phyloP scores from a whole-genome alignment of 305 asterid genomes.

The Fraxinus floribunda region DNA sequence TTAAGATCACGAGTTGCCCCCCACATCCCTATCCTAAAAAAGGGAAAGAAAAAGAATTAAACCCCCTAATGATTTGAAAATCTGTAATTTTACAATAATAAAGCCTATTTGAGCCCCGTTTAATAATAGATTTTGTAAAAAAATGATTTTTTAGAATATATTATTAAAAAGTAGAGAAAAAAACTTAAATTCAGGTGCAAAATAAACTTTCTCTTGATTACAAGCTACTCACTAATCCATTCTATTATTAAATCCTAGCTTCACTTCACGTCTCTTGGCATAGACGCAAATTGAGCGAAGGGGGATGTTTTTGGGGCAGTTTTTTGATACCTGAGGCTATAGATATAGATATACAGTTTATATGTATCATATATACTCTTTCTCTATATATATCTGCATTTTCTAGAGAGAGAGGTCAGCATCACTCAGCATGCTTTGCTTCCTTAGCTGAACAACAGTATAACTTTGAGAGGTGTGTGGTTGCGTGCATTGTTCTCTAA shows the following conservation, averaged over 20 bases:
- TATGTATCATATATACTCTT: neutral
- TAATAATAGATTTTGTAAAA: too few relatives aligned
- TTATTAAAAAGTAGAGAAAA: neutral
- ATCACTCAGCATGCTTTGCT: conserved; percentile 1
- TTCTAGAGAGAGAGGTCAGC: neutral
- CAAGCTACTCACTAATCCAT: neutral
- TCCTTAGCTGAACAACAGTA: neutral
- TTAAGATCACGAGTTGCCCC: conserved; percentile 63
- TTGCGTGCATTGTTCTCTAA: neutral
- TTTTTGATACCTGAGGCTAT: neutral
- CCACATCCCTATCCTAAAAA: conserved; percentile 8
- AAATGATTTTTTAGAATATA: too few relatives aligned
- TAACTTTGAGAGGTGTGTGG: neutral
- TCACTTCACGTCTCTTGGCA: neutral
- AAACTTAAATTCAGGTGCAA: too few relatives aligned
- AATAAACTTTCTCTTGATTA: neutral
- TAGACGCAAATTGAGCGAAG: neutral
- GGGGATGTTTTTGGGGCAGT: neutral
- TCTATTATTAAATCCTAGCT: neutral
- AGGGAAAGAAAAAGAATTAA: conserved; percentile 24
- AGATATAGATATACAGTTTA: neutral
- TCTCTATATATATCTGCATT: neutral
- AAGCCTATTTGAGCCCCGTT: neutral
- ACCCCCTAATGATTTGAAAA: neutral
- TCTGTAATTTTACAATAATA: neutral